phyloP scores from a whole-genome alignment of 305 asterid genomes.

The Rubia tinctorum region DNA sequence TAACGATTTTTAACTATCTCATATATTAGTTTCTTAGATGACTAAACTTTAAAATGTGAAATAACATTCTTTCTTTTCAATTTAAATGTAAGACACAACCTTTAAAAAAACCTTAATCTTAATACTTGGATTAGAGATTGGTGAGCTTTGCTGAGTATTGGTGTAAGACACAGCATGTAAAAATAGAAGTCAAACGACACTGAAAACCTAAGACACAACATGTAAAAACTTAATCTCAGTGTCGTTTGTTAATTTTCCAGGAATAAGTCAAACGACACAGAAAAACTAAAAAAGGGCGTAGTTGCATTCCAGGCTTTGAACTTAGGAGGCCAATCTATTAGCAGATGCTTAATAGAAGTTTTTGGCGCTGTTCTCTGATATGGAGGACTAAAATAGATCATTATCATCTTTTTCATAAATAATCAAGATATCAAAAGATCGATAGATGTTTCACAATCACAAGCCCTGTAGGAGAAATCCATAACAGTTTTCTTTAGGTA shows the following conservation, averaged over 20 bases:
- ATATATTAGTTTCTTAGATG: no score
- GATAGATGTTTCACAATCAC: neutral
- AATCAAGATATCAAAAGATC: neutral
- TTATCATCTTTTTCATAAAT: neutral
- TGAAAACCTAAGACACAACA: no score
- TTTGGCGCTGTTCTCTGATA: neutral
- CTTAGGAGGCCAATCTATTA: neutral
- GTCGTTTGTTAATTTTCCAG: neutral
- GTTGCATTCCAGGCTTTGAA: neutral
- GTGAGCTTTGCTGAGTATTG: no score
- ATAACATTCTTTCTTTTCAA: no score
- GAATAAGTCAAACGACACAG: neutral
- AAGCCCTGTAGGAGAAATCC: neutral
- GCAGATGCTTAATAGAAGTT: neutral
- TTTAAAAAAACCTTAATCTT: no score
- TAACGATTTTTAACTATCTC: no score
- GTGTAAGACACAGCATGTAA: no score
- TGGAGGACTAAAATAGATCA: neutral
- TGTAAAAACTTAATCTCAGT: no score
- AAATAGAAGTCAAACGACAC: no score
- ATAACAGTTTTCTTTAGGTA: neutral
- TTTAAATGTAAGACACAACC: no score
- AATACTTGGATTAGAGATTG: no score
- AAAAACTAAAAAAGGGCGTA: neutral
- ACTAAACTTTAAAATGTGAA: no score